phyloP scores from a whole-genome alignment of 192 early-diverging fungal genomes.

The Dissophora globulifera region DNA sequence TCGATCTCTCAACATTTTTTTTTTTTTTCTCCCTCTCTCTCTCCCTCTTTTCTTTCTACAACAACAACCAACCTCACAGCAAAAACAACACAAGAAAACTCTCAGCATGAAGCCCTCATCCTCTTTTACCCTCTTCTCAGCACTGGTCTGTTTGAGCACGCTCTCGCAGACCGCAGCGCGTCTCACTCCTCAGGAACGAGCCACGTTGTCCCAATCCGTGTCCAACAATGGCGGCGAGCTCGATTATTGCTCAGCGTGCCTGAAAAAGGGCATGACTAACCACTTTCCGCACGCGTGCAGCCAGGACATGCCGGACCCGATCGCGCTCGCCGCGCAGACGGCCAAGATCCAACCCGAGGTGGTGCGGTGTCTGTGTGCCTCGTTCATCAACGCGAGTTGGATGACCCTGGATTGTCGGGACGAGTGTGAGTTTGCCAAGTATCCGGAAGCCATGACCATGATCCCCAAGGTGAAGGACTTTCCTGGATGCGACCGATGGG shows the following conservation, averaged over 20 bases:
- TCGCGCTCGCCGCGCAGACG: neutral
- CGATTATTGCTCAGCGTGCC: conserved; percentile 22
- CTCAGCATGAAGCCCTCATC: too few species aligned
- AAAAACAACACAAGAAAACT: too few species aligned
- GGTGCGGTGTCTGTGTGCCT: conserved; percentile 21
- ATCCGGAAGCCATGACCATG: conserved; percentile 11
- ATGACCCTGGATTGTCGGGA: conserved; percentile 27
- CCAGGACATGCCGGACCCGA: conserved; percentile 1
- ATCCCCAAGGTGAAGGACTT: conserved; percentile 30
- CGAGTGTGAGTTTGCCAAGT: conserved; percentile 21
- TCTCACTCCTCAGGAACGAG: neutral
- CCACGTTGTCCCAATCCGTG: too few species aligned
- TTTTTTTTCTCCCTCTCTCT: too few species aligned
- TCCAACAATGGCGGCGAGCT: too few species aligned
- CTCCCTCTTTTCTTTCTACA: too few species aligned
- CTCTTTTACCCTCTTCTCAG: too few species aligned
- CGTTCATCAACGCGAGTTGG: conserved; percentile 27
- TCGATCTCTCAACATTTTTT: too few species aligned
- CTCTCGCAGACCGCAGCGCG: neutral
- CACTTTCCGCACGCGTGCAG: conserved; percentile 36
- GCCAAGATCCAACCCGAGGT: neutral
- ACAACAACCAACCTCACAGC: too few species aligned
- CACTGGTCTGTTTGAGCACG: too few species aligned
- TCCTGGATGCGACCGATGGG: conserved; percentile 24
- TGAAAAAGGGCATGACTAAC: conserved; percentile 38